phyloP scores from a whole-genome alignment of 2,329 filamentous ascomycete species.

The Trichoderma polysporum region DNA sequence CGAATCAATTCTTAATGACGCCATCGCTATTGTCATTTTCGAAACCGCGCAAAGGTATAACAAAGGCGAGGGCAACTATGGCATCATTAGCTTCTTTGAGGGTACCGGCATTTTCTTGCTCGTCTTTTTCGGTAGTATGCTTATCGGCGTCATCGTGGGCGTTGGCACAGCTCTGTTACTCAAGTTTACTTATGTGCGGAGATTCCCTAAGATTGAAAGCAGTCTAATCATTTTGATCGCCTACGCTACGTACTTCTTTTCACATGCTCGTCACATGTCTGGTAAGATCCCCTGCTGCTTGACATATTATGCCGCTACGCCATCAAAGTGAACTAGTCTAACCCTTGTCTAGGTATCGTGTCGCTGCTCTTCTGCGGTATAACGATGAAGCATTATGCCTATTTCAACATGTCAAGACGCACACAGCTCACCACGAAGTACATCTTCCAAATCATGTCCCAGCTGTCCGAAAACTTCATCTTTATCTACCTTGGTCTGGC shows the following conservation, averaged over 20 bases:
- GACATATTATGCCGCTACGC: neutral
- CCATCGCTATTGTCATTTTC: conserved; percentile 97
- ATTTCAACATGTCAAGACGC: conserved; percentile 98
- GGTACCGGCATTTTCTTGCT: conserved; percentile 92
- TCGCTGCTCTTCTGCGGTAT: conserved; percentile 97
- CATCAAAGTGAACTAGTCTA: neutral
- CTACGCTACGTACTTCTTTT: conserved; percentile 97
- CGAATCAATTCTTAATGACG: conserved; percentile 96
- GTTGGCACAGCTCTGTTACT: conserved; percentile 82
- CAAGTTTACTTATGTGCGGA: conserved; percentile 90
- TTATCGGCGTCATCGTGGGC: conserved; percentile 85
- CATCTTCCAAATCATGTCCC: conserved; percentile 89
- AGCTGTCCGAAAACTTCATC: conserved; percentile 98
- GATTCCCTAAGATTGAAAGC: conserved; percentile 95
- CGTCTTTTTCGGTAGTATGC: conserved; percentile 90
- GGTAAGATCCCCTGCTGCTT: conserved; percentile 55
- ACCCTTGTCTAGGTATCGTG: conserved; percentile 71
- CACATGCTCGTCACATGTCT: conserved; percentile 92
- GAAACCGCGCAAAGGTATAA: conserved; percentile 95
- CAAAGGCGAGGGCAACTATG: conserved; percentile 70
- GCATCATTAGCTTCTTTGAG: conserved; percentile 81
- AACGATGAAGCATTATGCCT: conserved; percentile 97
- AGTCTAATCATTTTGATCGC: conserved; percentile 91
- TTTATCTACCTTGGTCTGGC: conserved; percentile 98
- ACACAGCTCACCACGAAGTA: conserved; percentile 98